phyloP scores from a whole-genome alignment of 129 eudicot species.

The Tagetes erecta region DNA sequence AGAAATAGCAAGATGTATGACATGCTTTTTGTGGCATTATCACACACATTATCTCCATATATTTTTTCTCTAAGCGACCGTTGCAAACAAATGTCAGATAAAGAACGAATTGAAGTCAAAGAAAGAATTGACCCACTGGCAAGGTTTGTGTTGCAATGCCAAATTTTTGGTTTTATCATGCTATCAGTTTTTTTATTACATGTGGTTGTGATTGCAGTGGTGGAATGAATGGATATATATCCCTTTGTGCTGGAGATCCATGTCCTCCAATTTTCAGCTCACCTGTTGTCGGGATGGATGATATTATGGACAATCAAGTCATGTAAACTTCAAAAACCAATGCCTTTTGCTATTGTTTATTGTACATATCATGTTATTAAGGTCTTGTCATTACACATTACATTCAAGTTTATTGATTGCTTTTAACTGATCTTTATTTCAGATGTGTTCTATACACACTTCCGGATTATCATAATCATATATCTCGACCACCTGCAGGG shows the following conservation, averaged over 20 bases:
- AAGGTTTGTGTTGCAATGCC: constrained; percentile 48
- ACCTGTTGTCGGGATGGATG: constrained; percentile 82
- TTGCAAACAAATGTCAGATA: constrained; percentile 62
- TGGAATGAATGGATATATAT: constrained; percentile 91
- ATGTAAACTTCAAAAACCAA: constrained; percentile 51
- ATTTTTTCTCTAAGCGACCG: constrained; percentile 79
- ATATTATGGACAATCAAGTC: constrained; percentile 89
- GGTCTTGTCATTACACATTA: not conserved
- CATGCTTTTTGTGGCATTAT: constrained; percentile 72
- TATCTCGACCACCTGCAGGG: constrained; percentile 73
- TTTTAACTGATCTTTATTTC: constrained; percentile 22
- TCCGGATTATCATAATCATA: constrained; percentile 73
- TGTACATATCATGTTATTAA: not conserved
- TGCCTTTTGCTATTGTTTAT: constrained; percentile 1
- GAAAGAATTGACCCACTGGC: constrained; percentile 71
- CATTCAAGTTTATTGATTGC: not conserved
- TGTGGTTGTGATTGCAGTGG: constrained; percentile 63
- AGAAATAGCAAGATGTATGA: constrained; percentile 80
- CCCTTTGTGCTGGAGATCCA: constrained; percentile 84
- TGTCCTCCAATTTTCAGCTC: constrained; percentile 87
- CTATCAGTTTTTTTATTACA: constrained; percentile 4
- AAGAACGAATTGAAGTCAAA: constrained; percentile 55
- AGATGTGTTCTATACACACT: constrained; percentile 91
- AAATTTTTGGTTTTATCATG: not conserved
- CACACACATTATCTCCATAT: constrained; percentile 85